phyloP scores from a whole-genome alignment of 2,329 filamentous ascomycete species.

The Fusarium tuaranense region DNA sequence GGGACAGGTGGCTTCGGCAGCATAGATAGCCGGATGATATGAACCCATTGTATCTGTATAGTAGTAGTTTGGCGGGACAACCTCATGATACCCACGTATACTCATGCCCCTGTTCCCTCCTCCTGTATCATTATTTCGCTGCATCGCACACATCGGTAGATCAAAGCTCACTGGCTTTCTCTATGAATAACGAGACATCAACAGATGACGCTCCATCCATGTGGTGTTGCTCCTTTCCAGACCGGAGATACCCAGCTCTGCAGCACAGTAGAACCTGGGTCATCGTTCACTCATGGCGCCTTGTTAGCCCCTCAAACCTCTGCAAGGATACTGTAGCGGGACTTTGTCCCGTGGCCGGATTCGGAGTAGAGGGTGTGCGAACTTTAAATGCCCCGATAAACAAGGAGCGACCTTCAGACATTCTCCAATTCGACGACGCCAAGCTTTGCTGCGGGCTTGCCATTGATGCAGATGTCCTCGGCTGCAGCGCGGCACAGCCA shows the following conservation, averaged over 20 bases:
- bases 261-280: neutral
- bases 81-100: slow-evolving; percentile 44
- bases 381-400: neutral
- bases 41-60: slow-evolving; percentile 32
- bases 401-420: neutral
- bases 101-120: slow-evolving; percentile 8
- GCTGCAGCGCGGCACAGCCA: slow-evolving; percentile 9
- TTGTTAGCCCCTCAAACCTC: neutral
- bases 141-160: neutral
- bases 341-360: slow-evolving; percentile 1
- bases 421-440: slow-evolving; percentile 11
- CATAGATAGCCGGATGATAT: slow-evolving; percentile 5
- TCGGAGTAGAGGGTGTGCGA: neutral
- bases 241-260: neutral
- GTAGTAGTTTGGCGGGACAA: slow-evolving; percentile 38
- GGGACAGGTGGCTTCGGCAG: slow-evolving; percentile 36
- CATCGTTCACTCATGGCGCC: slow-evolving; percentile 13
- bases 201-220: neutral
- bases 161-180: neutral
- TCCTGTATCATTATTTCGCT: neutral
- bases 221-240: neutral
- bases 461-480: slow-evolving; percentile 4
- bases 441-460: neutral
- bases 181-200: neutral
- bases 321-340: neutral